Percentiles rank a stretch among this genome's conserved stretches.
Evolutionary conservation across 148 eudicot genomes (phyloP).

Genomic region (Rhododendron ovatum): DNA sequence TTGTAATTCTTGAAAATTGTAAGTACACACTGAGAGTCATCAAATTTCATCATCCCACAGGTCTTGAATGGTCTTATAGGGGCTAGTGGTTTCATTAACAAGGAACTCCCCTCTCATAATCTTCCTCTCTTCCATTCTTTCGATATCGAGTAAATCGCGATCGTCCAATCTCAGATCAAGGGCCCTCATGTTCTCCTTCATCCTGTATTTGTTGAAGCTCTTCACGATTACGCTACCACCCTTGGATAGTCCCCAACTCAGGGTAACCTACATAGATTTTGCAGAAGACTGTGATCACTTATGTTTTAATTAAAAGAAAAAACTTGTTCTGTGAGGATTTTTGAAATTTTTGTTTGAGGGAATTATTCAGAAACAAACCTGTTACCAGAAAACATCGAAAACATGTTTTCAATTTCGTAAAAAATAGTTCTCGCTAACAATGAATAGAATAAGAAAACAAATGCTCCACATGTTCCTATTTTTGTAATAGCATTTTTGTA

Average conservation of each 20-base stretch:
- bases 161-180: constrained; percentile 41
- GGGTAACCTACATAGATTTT: constrained; percentile 37
- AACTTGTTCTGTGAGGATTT: background rate
- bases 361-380: background rate
- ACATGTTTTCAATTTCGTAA: background rate
- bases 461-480: no score
- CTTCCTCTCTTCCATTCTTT: constrained; percentile 41
- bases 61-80: constrained; percentile 44
- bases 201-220: constrained; percentile 45
- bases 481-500: no score
- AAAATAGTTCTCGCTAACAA: background rate
- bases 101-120: constrained; percentile 51
- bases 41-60: constrained; percentile 59
- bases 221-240: constrained; percentile 52
- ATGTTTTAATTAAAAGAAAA: background rate
- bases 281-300: background rate
- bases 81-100: constrained; percentile 47
- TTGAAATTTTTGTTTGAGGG: background rate
- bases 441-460: background rate
- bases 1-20: background rate
- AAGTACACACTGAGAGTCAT: background rate
- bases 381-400: background rate
- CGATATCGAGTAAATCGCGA: constrained; percentile 35
- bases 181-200: constrained; percentile 48
- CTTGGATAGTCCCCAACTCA: constrained; percentile 55